Evolutionary conservation across 163 green algal species (phyloP), one percentile per base, ranked within the genome.

Genomic region (Volvox carteri): DNA sequence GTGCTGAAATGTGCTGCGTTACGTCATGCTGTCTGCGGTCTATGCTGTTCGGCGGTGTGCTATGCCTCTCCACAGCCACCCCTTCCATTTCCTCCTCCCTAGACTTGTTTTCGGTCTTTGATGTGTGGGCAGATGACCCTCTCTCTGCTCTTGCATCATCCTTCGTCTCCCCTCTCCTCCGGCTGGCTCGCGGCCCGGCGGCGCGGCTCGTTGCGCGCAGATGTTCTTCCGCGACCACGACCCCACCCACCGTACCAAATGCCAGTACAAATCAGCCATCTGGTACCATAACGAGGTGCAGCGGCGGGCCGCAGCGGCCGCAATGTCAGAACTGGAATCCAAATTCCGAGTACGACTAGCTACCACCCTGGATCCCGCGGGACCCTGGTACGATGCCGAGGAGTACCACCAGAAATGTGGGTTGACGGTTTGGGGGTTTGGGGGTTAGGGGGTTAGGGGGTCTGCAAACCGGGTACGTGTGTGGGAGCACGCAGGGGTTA

Each of bases 391-490:
- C n/a, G 85, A 90, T 52, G 85, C 85, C 4, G 85, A 90, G 75
- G 85, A 90, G 58, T 90, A 90, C 85, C 85, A 90, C 85, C 85
- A 90, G 74, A 84, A 90, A 21, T 90, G 80, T 87, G 80, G 72
- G 80, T 87, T 41, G 23, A 72, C 21, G 28, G 58, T 58, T 11
- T 14, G 58, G 21, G 58, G 21, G 58, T 33, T 37, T 12, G 21
- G 14, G 58, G 19, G 25, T n/a, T 9, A 33, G 58, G 11, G 25
- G 19, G 58, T n/a, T n/a, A 12, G n/a, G 58, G 21, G 58, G n/a
- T n/a, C n/a, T n/a, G n/a, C n/a, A n/a, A n/a, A n/a, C n/a, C 58
- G 58, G 9, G 58, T 37, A 33, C 19, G 19, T 21, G 58, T 70
- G 58, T 70, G 58, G 19, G 58, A 33, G 58, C 21, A 23, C 19